Percentiles rank a stretch among this genome's conserved stretches.
Conservation (phyloP, 768 basidiomycete species). For the Astraeus odoratus region DNA sequence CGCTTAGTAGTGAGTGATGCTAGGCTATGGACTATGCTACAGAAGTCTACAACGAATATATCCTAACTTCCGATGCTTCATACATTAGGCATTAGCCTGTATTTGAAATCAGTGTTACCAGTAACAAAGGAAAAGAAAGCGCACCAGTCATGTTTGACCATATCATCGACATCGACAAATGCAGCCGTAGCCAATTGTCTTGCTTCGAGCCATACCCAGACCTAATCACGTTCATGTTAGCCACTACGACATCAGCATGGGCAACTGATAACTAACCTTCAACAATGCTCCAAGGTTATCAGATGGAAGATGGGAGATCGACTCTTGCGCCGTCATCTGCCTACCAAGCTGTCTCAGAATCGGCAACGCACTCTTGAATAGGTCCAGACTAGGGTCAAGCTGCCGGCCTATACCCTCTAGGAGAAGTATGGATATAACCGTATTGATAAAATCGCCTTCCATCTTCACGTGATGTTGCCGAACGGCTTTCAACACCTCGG, state of each 20-base stretch:
- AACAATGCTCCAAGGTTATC: slow-evolving; percentile 79
- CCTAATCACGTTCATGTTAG: slow-evolving; percentile 34
- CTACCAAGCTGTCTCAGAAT: slow-evolving; percentile 88
- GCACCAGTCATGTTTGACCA: slow-evolving; percentile 84
- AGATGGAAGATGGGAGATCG: slow-evolving; percentile 51
- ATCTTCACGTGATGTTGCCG: slow-evolving; percentile 94
- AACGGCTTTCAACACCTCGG: slow-evolving; percentile 81
- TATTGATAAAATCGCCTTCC: slow-evolving; percentile 98
- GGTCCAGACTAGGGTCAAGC: slow-evolving; percentile 84
- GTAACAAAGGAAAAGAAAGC: too few species aligned
- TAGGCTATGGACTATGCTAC: too few species aligned
- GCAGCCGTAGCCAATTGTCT: slow-evolving; percentile 77
- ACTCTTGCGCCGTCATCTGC: slow-evolving; percentile 78
- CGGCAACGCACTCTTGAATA: slow-evolving; percentile 93
- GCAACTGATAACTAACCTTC: slow-evolving; percentile 54
- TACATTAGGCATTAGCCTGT: slow-evolving; percentile 47
- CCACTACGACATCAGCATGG: background rate
- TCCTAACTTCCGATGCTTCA: too few species aligned
- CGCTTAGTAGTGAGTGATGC: too few species aligned
- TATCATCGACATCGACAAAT: slow-evolving; percentile 73
- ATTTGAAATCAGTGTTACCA: too few species aligned
- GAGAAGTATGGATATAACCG: slow-evolving; percentile 87
- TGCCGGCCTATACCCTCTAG: slow-evolving; percentile 95
- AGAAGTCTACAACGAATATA: too few species aligned
- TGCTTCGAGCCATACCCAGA: slow-evolving; percentile 94